Evolutionary conservation across 352 stramenopile species (phyloP).

Genomic region (Paralagenidium karlingii): DNA sequence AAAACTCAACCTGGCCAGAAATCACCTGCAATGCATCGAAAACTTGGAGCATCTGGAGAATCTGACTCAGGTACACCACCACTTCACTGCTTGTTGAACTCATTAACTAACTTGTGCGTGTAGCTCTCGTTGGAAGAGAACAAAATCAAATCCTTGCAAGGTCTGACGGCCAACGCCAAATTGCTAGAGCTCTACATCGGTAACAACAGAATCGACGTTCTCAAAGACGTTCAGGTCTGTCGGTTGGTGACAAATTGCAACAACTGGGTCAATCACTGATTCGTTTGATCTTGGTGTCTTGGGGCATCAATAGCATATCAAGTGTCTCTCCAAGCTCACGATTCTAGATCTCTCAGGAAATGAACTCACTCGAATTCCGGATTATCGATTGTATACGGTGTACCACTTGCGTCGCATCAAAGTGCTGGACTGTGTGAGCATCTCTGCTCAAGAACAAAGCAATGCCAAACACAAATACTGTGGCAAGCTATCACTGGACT

Average conservation of each 20-base stretch:
- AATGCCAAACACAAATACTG: slow-evolving; percentile 82
- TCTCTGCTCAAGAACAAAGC: slow-evolving; percentile 61
- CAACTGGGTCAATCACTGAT: slow-evolving; percentile 11
- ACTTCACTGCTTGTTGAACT: not conserved
- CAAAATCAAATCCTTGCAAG: slow-evolving; percentile 53
- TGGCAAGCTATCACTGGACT: slow-evolving; percentile 74
- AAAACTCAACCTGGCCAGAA: not conserved
- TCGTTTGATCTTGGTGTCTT: not conserved
- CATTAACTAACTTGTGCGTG: slow-evolving; percentile 1
- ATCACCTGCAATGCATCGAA: not conserved
- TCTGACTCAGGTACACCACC: slow-evolving; percentile 6
- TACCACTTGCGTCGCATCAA: slow-evolving; percentile 75
- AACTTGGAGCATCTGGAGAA: slow-evolving; percentile 40
- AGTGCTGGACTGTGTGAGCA: slow-evolving; percentile 63
- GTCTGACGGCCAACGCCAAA: slow-evolving; percentile 37
- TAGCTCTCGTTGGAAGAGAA: slow-evolving; percentile 83
- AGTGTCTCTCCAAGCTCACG: slow-evolving; percentile 68
- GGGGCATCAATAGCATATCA: slow-evolving; percentile 14
- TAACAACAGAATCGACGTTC: slow-evolving; percentile 63
- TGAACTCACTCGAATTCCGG: slow-evolving; percentile 29
- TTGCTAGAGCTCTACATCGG: slow-evolving; percentile 84
- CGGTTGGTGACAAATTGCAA: too few species aligned
- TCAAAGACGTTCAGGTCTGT: too few species aligned
- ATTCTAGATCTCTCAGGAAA: slow-evolving; percentile 83
- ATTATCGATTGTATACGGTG: slow-evolving; percentile 74